Conservation (phyloP, 192 early-diverging fungal genomes). For the Umbelopsis ramanniana region DNA sequence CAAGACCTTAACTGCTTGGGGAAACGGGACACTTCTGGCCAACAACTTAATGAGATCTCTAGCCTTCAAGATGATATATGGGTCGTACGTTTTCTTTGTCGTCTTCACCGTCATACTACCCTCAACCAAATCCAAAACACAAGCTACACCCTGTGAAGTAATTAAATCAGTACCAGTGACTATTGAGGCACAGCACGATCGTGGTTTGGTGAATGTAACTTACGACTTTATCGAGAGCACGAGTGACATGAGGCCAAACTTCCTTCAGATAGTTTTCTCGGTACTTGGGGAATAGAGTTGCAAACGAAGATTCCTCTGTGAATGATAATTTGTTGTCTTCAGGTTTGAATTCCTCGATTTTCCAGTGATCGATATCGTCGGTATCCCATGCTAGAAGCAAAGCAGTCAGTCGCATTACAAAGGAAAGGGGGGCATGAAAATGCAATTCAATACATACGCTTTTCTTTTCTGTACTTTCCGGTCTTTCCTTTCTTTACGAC, state of each 20-base stretch:
- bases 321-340: constrained; percentile 76
- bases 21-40: constrained; percentile 90
- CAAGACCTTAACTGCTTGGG: constrained; percentile 89
- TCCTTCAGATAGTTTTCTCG: constrained; percentile 92
- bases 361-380: constrained; percentile 93
- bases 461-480: constrained; percentile 56
- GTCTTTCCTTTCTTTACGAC: constrained; percentile 48
- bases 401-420: background rate
- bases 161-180: background rate
- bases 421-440: background rate
- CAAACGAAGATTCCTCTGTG: constrained; percentile 95
- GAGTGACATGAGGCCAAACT: constrained; percentile 88
- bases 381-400: constrained; percentile 79
- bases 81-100: constrained; percentile 94
- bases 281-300: constrained; percentile 98
- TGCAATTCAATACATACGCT: constrained; percentile 43
- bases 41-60: constrained; percentile 95
- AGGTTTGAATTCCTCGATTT: constrained; percentile 83
- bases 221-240: constrained; percentile 76
- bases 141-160: constrained; percentile 72
- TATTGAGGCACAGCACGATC: background rate
- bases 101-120: constrained; percentile 98
- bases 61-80: constrained; percentile 92
- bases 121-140: constrained; percentile 93
- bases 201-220: background rate